A percentile compares a stretch with the other conserved stretches of the same genome.
Conservation (phyloP, 2,329 filamentous ascomycete genomes). For the Colletotrichum abscissum region DNA sequence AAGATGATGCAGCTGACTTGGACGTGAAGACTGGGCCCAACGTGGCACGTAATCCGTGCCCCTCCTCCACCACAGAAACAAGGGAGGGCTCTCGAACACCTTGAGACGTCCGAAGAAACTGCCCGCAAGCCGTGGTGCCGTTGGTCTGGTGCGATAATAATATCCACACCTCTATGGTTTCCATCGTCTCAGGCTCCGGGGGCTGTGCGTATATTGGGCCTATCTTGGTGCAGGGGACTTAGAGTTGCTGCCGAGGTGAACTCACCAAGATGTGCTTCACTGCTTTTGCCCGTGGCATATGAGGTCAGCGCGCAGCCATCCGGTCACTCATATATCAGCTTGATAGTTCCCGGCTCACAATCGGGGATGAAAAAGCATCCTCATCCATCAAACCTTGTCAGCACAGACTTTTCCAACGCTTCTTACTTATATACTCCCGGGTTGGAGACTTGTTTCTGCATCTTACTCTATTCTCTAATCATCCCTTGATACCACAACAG, state of each 20-base stretch:
- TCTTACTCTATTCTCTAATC: neutral
- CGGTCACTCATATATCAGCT: conserved; percentile 20
- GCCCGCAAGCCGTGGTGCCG: conserved; percentile 1
- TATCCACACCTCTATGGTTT: conserved; percentile 23
- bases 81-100: conserved; percentile 15
- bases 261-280: conserved; percentile 2
- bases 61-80: neutral
- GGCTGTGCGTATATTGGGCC: conserved; percentile 9
- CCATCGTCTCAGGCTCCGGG: conserved; percentile 19
- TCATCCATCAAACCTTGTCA: conserved; percentile 12
- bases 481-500: neutral
- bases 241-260: conserved; percentile 28
- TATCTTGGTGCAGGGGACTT: neutral
- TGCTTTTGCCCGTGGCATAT: neutral
- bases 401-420: conserved; percentile 22
- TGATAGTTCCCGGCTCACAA: conserved; percentile 12
- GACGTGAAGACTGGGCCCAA: neutral
- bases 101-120: conserved; percentile 23
- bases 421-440: conserved; percentile 25
- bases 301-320: conserved; percentile 9
- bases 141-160: conserved; percentile 16
- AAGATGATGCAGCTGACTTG: conserved; percentile 3
- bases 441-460: neutral
- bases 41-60: neutral
- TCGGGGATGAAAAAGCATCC: neutral